Evolutionary conservation across 768 basidiomycete species (phyloP).

Genomic region (Boletus sp.): DNA sequence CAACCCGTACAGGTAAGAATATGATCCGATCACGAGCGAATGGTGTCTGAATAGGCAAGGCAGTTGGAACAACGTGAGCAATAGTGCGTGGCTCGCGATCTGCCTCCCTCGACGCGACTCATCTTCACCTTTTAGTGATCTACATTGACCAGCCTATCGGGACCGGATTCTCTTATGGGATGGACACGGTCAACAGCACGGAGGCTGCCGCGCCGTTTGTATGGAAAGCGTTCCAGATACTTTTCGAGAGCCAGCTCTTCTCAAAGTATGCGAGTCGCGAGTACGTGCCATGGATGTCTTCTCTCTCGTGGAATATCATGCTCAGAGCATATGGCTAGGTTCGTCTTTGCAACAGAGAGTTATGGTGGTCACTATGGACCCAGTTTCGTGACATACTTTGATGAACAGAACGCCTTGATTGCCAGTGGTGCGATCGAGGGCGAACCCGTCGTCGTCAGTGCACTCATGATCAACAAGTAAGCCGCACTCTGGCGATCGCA

Average conservation of each 20-base stretch:
- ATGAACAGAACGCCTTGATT: conserved; percentile 59
- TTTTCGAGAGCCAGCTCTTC: conserved; percentile 58
- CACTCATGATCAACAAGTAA: conserved; percentile 66
- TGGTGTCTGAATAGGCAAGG: neutral
- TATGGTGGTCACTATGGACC: conserved; percentile 72
- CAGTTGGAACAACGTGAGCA: conserved; percentile 70
- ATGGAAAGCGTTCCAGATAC: conserved; percentile 62
- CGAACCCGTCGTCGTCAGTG: conserved; percentile 52
- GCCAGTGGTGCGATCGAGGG: conserved; percentile 42
- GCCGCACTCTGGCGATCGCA: neutral
- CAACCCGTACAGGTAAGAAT: conserved; percentile 57
- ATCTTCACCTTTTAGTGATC: conserved; percentile 44
- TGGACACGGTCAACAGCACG: conserved; percentile 50
- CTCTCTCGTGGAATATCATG: neutral
- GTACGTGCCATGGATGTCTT: conserved; percentile 33
- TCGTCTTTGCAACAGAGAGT: conserved; percentile 64
- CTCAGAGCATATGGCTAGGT: conserved; percentile 34
- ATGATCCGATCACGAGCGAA: neutral
- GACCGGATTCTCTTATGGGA: conserved; percentile 62
- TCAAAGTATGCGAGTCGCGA: conserved; percentile 49
- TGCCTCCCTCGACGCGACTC: neutral
- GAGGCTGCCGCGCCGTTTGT: conserved; percentile 54
- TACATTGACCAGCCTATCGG: conserved; percentile 73
- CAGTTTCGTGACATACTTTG: conserved; percentile 61
- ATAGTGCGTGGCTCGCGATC: conserved; percentile 42